These are phyloP conservation scores for Starmerella apicola DNA, from an alignment of 805 yeast genomes.

Conservation along the genomic window DNA sequence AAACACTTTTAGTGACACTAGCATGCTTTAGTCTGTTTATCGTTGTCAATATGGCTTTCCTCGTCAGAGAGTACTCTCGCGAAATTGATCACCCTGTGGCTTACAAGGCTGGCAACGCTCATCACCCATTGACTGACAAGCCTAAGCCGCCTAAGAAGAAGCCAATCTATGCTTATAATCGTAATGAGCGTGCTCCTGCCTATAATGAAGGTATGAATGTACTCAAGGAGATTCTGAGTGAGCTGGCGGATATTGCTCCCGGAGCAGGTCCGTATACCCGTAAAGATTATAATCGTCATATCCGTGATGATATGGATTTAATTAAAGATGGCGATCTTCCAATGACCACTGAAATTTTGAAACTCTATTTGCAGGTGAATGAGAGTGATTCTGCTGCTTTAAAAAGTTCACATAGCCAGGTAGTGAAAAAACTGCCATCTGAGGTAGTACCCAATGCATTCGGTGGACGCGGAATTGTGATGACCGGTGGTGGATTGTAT, in stretches of 20 bases:
- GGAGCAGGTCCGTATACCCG: conserved; percentile 29
- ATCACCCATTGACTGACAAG: too few species aligned
- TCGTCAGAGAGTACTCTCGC: too few species aligned
- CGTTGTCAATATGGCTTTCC: too few species aligned
- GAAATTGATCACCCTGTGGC: too few species aligned
- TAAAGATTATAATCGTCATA: conserved; percentile 33
- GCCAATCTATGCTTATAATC: too few species aligned
- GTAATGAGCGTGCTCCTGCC: neutral
- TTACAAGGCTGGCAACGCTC: too few species aligned
- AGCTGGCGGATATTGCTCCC: conserved; percentile 28
- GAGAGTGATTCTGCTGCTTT: conserved; percentile 12
- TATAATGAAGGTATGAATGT: conserved; percentile 6
- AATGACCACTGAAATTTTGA: conserved; percentile 9
- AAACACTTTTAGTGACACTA: too few species aligned
- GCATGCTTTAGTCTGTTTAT: too few species aligned
- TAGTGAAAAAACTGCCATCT: conserved; percentile 10
- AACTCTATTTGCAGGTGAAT: conserved; percentile 13
- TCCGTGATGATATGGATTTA: conserved; percentile 28
- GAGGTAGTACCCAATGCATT: conserved; percentile 12
- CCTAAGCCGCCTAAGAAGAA: too few species aligned
- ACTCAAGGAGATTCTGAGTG: conserved; percentile 2
- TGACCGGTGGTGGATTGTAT: conserved; percentile 68
- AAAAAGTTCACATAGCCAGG: conserved; percentile 8
- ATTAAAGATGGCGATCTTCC: conserved; percentile 10
- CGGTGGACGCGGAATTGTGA: conserved; percentile 42